A percentile compares a stretch with the other conserved stretches of the same genome.
Conservation (phyloP, 73 alveolate species). For the Tetrahymena malaccensis region DNA sequence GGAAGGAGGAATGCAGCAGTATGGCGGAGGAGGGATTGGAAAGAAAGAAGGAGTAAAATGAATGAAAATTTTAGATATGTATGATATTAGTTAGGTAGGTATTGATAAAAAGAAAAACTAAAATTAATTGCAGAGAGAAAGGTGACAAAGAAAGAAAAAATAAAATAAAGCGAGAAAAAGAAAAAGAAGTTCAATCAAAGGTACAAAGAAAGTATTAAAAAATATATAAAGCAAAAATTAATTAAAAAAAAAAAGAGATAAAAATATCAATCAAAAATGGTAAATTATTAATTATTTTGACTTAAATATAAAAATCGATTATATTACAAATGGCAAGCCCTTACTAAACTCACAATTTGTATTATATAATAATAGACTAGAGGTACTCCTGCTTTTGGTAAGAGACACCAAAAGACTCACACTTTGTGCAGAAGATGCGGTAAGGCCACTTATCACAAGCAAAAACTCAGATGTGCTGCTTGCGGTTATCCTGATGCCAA, state of each 20-base stretch:
- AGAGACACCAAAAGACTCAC: constrained; percentile 65
- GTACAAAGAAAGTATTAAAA: neutral
- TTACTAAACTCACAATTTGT: constrained; percentile 3
- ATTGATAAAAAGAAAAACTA: neutral
- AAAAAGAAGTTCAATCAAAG: neutral
- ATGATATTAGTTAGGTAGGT: neutral
- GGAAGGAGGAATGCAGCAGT: neutral
- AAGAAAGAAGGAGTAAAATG: neutral
- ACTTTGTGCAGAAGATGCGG: constrained; percentile 78
- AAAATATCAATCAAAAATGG: neutral
- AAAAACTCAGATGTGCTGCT: constrained; percentile 65
- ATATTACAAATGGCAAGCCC: neutral
- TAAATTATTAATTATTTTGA: neutral
- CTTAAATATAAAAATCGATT: neutral
- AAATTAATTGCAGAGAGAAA: neutral
- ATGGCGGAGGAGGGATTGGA: neutral
- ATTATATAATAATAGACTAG: constrained; percentile 52
- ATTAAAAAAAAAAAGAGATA: neutral
- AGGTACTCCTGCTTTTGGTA: constrained; percentile 76
- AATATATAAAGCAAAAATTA: neutral
- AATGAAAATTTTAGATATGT: neutral
- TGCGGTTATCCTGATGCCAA: constrained; percentile 63
- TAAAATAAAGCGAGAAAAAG: neutral
- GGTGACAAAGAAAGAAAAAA: neutral
- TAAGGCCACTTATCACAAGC: constrained; percentile 58